Evolutionary conservation across 1,284 basidiomycete species (phyloP), one percentile per base, ranked within the genome.

Genomic region (Leccinum fallax): DNA sequence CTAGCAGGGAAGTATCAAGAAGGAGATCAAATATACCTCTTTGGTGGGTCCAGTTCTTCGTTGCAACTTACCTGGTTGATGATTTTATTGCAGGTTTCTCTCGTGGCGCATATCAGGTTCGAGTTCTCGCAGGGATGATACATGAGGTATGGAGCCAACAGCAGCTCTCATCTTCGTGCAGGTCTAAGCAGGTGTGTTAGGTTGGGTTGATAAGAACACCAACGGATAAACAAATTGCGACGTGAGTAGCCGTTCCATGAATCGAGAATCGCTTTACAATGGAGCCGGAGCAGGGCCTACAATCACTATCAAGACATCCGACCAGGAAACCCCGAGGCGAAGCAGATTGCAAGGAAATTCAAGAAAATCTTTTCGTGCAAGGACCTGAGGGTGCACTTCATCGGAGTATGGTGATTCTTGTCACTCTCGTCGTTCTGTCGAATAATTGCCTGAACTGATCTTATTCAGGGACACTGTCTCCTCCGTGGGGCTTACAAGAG

Each of bases 21-120:
- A 16, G 78, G 78, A 1, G 80, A 81, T 60, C 66, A 65, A 9
- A 81, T 82, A 46, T 81, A 71, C 59, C 65, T 81, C 2, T 81
- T 82, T 60, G 81, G 81, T 79, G 53, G 0, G 55, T 26, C 43
- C 21, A 1, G 3, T 43, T 54, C 36, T 11, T 40, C 3, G 19
- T 40, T 15, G 5, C 11, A 2, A 2, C 19, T 15, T 3, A 19
- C 6, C 2, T 8, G 13, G 48, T 11, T 11, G 3, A 57, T 38
- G 2, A 19, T 30, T 1, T 0, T 2, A 8, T 28, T 15, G 4
- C 15, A 81, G 81, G 81, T 9, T 82, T 81, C 62, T 81, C 48
- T 49, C 48, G 48, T 4, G 81, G 80, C 15, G 80, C 81, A 24
- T 82, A 21, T 63, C 78, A 80, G 70, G 78, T 74, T n/a, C 76